Conservation (phyloP, 2,329 filamentous ascomycete species). For the Echinosphaeria canescens region DNA sequence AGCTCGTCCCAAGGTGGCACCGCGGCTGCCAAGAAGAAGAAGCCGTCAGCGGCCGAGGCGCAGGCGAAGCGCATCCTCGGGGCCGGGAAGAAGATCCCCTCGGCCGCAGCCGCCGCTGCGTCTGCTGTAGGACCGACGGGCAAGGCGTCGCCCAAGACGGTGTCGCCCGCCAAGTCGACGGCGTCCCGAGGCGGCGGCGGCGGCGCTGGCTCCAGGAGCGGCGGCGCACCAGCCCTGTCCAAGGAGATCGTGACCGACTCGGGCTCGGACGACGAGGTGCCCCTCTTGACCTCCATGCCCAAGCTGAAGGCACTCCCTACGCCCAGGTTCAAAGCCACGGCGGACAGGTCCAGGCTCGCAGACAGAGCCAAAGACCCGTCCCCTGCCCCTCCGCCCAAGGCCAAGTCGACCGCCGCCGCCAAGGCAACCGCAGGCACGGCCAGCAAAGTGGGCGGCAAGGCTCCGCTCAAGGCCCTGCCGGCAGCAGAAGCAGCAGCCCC, state of each 20-base stretch:
- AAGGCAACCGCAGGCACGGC: too few species aligned
- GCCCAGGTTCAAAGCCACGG: too few species aligned
- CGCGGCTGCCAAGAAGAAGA: conserved; percentile 8
- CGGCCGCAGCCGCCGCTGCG: conserved; percentile 20
- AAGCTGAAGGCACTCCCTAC: conserved; percentile 12
- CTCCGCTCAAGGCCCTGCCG: too few species aligned
- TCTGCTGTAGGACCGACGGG: conserved; percentile 3
- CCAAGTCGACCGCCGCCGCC: too few species aligned
- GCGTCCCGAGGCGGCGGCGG: conserved; percentile 14
- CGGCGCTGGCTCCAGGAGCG: conserved; percentile 3
- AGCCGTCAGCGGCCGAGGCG: conserved; percentile 16
- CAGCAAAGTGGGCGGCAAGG: too few species aligned
- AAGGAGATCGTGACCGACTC: conserved; percentile 34
- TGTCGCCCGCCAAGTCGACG: conserved; percentile 20
- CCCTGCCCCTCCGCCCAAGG: too few species aligned
- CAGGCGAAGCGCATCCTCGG: conserved; percentile 21
- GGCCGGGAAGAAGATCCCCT: conserved; percentile 9
- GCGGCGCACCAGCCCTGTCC: conserved; percentile 23
- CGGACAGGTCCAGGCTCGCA: too few species aligned
- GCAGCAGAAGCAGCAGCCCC: too few species aligned
- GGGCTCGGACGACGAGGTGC: conserved; percentile 28
- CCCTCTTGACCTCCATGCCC: conserved; percentile 13
- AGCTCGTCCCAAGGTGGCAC: too few species aligned
- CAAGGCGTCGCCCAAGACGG: conserved; percentile 19
- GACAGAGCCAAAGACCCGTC: too few species aligned